Evolutionary conservation across 2,329 filamentous ascomycete genomes (phyloP).

Genomic region (Tolypocladium paradoxum): DNA sequence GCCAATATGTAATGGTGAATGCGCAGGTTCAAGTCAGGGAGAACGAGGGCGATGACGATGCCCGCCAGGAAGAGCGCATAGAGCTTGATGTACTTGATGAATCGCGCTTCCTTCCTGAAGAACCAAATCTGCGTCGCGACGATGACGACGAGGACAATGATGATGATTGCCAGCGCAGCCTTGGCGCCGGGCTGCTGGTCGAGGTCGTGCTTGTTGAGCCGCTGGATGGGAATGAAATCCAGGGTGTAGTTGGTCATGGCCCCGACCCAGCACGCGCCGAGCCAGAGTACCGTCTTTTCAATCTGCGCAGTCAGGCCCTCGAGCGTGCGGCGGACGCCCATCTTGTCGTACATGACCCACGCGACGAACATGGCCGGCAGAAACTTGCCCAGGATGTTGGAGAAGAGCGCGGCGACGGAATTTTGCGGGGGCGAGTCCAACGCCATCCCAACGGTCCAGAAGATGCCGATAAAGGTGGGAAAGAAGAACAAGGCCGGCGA

Average conservation of each 20-base stretch:
- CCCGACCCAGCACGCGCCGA: conserved; percentile 84
- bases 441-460: conserved; percentile 82
- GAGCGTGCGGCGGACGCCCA: conserved; percentile 63
- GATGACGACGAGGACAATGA: conserved; percentile 58
- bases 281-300: conserved; percentile 83
- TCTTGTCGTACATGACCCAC: conserved; percentile 80
- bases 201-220: conserved; percentile 84
- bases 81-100: conserved; percentile 66
- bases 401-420: conserved; percentile 61
- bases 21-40: conserved; percentile 71
- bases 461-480: conserved; percentile 68
- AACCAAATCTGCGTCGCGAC: conserved; percentile 70
- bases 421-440: conserved; percentile 69
- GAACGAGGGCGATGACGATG: conserved; percentile 58
- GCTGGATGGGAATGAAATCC: conserved; percentile 83
- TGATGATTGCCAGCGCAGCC: conserved; percentile 67
- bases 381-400: conserved; percentile 68
- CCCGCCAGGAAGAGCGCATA: conserved; percentile 58
- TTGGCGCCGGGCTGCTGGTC: conserved; percentile 81
- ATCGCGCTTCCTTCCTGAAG: conserved; percentile 73
- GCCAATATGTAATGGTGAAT: conserved; percentile 94
- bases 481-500: conserved; percentile 78
- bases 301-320: conserved; percentile 66
- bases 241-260: conserved; percentile 93
- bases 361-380: conserved; percentile 80